Percentiles rank a stretch among this genome's conserved stretches.
phyloP scores from a whole-genome alignment of 202 grass and related monocot species.

The Zoysia matrella region DNA sequence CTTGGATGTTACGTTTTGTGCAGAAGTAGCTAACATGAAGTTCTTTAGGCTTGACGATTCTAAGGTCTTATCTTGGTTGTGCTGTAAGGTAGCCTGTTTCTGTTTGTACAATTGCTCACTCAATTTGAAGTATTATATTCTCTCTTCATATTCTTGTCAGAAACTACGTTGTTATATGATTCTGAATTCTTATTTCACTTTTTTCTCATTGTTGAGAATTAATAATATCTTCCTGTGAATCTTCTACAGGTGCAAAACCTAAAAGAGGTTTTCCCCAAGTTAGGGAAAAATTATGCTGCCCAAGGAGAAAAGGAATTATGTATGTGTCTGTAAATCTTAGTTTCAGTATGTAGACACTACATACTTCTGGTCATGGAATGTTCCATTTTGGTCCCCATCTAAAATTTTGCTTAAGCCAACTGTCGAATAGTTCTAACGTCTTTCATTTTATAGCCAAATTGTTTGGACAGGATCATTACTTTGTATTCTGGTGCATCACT shows the following conservation, averaged over 20 bases:
- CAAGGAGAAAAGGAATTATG: conserved; percentile 83
- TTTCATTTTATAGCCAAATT: conserved; percentile 16
- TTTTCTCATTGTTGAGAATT: conserved; percentile 17
- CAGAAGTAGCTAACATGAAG: conserved; percentile 82
- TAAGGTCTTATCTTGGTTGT: conserved; percentile 91
- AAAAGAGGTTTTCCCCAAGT: conserved; percentile 75
- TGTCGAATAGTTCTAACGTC: not conserved
- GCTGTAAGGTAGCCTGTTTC: conserved; percentile 80
- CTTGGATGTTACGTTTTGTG: conserved; percentile 43
- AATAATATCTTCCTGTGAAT: conserved; percentile 21
- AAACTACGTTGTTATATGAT: not conserved
- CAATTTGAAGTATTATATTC: not conserved
- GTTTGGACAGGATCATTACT: not conserved
- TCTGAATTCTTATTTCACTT: conserved; percentile 7
- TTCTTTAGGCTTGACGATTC: conserved; percentile 92
- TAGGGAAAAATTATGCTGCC: conserved; percentile 91
- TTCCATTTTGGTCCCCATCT: conserved; percentile 2
- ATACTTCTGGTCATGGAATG: conserved; percentile 1
- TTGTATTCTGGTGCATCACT: conserved; percentile 5
- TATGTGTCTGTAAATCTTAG: conserved; percentile 42
- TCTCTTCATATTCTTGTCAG: conserved; percentile 2
- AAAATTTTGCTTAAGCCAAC: conserved; percentile 6
- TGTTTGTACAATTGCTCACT: conserved; percentile 18
- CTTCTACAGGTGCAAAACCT: conserved; percentile 70
- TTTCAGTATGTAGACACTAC: conserved; percentile 11